Percentiles rank a stretch among this genome's conserved stretches.
Evolutionary conservation across 768 basidiomycete species (phyloP).

Genomic region (Chalciporus pseudorubinellus): DNA sequence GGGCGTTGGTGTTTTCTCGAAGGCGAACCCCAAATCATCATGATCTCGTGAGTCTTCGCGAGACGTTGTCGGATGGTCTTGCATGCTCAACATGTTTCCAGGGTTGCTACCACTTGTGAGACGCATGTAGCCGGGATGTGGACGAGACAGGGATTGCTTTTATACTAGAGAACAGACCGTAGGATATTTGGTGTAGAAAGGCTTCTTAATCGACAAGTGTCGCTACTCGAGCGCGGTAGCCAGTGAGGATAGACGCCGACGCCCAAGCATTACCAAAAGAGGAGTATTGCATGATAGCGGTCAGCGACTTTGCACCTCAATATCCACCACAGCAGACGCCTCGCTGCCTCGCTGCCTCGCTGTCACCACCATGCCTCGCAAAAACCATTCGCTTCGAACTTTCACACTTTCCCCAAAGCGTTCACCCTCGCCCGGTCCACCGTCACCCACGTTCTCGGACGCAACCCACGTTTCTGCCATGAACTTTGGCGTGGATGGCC

Average conservation of each 20-base stretch:
- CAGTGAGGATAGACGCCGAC: conserved; percentile 7
- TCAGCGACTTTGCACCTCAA: conserved; percentile 8
- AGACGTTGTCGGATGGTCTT: not conserved
- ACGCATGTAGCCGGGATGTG: no score
- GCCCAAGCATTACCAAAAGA: conserved; percentile 12
- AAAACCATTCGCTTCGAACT: conserved; percentile 55
- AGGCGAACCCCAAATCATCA: not conserved
- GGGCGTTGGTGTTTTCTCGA: conserved; percentile 29
- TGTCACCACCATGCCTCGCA: conserved; percentile 42
- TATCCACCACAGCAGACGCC: conserved; percentile 13
- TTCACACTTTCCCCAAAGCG: conserved; percentile 48
- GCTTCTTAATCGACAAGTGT: not conserved
- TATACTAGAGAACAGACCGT: not conserved
- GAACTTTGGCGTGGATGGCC: conserved; percentile 72
- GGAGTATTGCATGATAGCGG: conserved; percentile 4
- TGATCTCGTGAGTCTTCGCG: conserved; percentile 20
- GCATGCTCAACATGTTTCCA: conserved; percentile 1
- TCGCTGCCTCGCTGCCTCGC: conserved; percentile 6
- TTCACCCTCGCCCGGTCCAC: conserved; percentile 54
- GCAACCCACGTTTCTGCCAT: conserved; percentile 74
- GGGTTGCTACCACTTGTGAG: no score
- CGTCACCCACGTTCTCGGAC: conserved; percentile 84
- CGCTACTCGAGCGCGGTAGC: not conserved
- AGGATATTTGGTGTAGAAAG: not conserved
- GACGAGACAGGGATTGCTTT: no score